phyloP scores from a whole-genome alignment of 2,329 filamentous ascomycete genomes.

The Cercospora zeae-maydis region DNA sequence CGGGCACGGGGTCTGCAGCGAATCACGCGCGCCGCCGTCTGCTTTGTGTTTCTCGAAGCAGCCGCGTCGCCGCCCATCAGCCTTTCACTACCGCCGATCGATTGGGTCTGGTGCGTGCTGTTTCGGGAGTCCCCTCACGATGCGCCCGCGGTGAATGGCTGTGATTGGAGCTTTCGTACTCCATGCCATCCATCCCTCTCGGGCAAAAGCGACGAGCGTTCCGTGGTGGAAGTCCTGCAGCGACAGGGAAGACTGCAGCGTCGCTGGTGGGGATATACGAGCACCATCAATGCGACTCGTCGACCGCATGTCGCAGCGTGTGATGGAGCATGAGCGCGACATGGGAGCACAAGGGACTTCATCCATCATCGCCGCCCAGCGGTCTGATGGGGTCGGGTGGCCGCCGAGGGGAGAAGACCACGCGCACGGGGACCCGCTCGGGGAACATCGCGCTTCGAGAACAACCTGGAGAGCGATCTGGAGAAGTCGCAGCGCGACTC shows the following conservation, averaged over 20 bases:
- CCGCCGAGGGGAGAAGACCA: background rate
- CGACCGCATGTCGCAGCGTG: background rate
- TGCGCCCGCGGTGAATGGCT: background rate
- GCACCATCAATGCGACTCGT: background rate
- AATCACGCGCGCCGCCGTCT: slow-evolving; percentile 5
- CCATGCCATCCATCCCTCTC: background rate
- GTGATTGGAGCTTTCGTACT: slow-evolving; percentile 12
- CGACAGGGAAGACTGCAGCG: background rate
- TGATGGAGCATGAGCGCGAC: background rate
- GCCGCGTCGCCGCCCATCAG: slow-evolving; percentile 1
- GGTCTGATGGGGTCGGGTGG: too few relatives aligned
- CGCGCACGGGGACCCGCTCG: background rate
- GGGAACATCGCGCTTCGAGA: background rate
- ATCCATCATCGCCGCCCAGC: too few relatives aligned
- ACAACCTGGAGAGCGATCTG: background rate
- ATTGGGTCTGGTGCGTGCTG: slow-evolving; percentile 5
- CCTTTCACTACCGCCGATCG: slow-evolving; percentile 5
- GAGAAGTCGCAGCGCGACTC: background rate
- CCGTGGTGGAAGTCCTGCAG: background rate
- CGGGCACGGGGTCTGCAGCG: background rate
- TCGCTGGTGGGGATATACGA: background rate
- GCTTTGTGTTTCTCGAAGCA: background rate
- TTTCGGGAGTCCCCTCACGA: slow-evolving; percentile 7
- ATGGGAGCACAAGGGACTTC: background rate
- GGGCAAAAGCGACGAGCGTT: background rate